phyloP scores from a whole-genome alignment of 108 stramenopile species.

The Aurantiochytrium sp. region DNA sequence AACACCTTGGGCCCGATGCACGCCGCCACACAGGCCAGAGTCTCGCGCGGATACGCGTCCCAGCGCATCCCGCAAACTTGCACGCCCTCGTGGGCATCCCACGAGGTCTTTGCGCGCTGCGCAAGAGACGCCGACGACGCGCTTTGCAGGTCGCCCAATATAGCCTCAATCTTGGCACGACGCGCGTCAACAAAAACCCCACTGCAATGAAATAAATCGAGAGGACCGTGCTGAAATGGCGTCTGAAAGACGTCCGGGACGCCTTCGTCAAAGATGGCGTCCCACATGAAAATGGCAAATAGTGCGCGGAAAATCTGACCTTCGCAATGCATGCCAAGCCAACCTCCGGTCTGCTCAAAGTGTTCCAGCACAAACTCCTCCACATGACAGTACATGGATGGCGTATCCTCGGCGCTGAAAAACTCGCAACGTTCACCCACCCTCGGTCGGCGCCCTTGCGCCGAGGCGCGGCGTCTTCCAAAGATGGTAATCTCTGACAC shows the following conservation, averaged over 20 bases:
- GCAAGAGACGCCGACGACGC: neutral
- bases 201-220: neutral
- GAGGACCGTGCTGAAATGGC: neutral
- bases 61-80: conserved; percentile 1
- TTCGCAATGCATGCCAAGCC: neutral
- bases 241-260: neutral
- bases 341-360: neutral
- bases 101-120: neutral
- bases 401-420: neutral
- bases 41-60: neutral
- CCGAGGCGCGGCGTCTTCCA: neutral
- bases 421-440: neutral
- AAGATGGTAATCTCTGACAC: neutral
- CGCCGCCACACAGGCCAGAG: neutral
- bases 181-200: neutral
- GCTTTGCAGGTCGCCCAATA: neutral
- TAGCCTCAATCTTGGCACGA: neutral
- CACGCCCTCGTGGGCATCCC: neutral
- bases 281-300: conserved; percentile 4
- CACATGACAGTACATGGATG: neutral
- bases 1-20: neutral
- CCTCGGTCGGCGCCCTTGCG: neutral
- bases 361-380: conserved; percentile 3
- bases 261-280: neutral
- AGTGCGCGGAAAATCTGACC: neutral